phyloP scores from a whole-genome alignment of 495 filamentous ascomycete species.

The Daldinia concentrica region DNA sequence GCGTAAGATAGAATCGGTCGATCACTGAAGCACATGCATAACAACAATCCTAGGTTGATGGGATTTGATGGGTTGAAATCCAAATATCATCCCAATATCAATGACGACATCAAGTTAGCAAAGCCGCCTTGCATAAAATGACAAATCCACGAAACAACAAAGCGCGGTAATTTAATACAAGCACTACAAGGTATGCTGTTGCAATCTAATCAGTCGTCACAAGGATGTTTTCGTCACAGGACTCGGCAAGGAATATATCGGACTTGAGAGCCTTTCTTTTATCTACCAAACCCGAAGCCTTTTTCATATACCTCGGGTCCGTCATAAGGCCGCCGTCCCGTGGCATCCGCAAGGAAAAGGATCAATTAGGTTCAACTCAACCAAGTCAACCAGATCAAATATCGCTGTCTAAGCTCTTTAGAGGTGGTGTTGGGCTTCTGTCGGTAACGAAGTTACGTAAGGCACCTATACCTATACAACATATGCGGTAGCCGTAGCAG shows the following conservation, averaged over 20 bases:
- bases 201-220: constrained; percentile 22
- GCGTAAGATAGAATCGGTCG: constrained; percentile 19
- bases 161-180: constrained; percentile 3
- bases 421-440: neutral
- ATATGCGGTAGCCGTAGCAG: neutral
- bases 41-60: constrained; percentile 1
- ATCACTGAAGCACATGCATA: constrained; percentile 28
- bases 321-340: constrained; percentile 17
- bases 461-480: neutral
- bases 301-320: constrained; percentile 14
- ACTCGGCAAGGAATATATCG: constrained; percentile 11
- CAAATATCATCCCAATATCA: neutral
- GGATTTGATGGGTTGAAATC: neutral
- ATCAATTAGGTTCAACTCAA: constrained; percentile 2
- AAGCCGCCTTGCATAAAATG: constrained; percentile 33
- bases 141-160: constrained; percentile 25
- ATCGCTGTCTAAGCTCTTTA: neutral
- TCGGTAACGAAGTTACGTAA: neutral
- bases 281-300: constrained; percentile 9
- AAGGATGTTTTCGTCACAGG: constrained; percentile 21
- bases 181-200: neutral
- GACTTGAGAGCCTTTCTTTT: constrained; percentile 7
- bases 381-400: neutral
- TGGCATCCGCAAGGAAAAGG: constrained; percentile 4
- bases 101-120: constrained; percentile 27